phyloP scores from a whole-genome alignment of 2,329 filamentous ascomycete species.

The Graphium sp. region DNA sequence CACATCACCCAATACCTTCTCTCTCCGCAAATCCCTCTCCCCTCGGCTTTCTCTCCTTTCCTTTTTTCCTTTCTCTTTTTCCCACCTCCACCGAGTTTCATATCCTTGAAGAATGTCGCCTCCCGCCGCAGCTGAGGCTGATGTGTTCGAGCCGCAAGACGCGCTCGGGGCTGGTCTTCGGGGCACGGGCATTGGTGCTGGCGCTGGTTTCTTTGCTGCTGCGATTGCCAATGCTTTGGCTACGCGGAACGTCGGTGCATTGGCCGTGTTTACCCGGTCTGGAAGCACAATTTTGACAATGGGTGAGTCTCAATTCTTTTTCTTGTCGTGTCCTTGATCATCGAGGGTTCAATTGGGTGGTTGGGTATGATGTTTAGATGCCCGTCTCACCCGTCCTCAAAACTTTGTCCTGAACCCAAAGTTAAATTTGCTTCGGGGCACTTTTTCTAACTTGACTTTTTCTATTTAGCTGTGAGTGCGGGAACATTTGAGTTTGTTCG shows the following conservation, averaged over 20 bases:
- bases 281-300: constrained; percentile 50
- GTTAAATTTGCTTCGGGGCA: neutral
- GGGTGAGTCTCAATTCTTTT: constrained; percentile 2
- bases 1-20: constrained; percentile 3
- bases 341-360: neutral
- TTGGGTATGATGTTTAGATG: neutral
- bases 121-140: constrained; percentile 1
- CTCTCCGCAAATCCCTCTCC: neutral
- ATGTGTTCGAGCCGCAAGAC: constrained; percentile 53
- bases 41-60: neutral
- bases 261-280: constrained; percentile 64
- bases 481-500: constrained; percentile 64
- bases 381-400: neutral
- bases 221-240: constrained; percentile 76
- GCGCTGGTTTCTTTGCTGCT: constrained; percentile 53
- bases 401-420: neutral
- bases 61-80: no score
- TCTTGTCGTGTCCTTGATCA: neutral
- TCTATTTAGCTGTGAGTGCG: constrained; percentile 37
- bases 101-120: constrained; percentile 5
- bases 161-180: constrained; percentile 51
- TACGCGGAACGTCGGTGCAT: constrained; percentile 64
- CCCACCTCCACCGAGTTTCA: no score
- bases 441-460: constrained; percentile 6
- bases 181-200: constrained; percentile 46